Base-by-base conservation (phyloP, 768 basidiomycete genomes). In the Tricholoma hemisulphureum region DNA sequence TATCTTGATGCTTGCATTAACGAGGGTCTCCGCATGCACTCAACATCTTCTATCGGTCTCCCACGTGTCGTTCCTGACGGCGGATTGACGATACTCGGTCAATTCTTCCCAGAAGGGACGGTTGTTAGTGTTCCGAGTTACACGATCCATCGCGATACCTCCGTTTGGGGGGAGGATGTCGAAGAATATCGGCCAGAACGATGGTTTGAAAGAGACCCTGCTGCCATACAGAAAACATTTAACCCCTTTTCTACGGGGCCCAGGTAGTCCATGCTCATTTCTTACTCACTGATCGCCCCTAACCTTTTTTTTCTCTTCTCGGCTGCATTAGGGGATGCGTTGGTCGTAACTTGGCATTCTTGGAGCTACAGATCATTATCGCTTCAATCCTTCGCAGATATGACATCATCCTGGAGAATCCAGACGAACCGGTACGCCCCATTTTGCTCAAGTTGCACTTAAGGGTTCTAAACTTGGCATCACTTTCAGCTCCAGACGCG, bases 1-100 rank as follows among this genome's bases (percentile, higher is more conserved):
- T 95, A 91, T 71, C 82, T 95, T 63, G 86, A 92, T 46, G 93
- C 94, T 0, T 90, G 88, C 70, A 89, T 96, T 73, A 86, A 91
- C 68, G 95, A 97, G 72, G 87, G 80, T 2, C 79, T 97, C 28
- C 86, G 95, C 2, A 68, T 93, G 7, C 93, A 95, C 74, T 89
- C 91, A 1, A 93, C 93, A 0, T 90, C 88, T 3, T 83, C 86
- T 4, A 77, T 95, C 26, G 95, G 95, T 13, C 83, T 97, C 16
- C 91, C 95, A 21, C 85, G 93, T 18, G 60, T 89, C 37, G 87
- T 87, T 8, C 89, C 92, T 1, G 79, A 85, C 52, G 89, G 84
- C 45, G 93, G 93, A 1, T 67, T 94, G 57, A 84, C 80, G 1
- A 72, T 89, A 16, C 55, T 71, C 21, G 88, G 79, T 7, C 74